Conservation (phyloP, 1,139 yeast species). For the Pichia sp. region DNA sequence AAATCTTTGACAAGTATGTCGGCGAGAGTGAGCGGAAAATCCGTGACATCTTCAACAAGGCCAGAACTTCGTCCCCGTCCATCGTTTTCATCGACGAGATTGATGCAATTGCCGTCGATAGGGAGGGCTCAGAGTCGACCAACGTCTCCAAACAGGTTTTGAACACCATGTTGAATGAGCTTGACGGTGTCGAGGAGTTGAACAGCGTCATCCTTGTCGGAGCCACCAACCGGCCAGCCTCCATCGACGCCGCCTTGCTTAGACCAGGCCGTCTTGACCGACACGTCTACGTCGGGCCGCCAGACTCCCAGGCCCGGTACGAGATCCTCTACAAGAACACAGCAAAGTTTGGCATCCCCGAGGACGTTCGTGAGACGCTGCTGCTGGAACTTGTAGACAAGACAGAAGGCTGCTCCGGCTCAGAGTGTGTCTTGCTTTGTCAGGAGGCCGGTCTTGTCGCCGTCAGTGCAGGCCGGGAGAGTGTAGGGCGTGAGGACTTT, state of each 20-base stretch:
- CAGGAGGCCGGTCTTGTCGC: slow-evolving; percentile 94
- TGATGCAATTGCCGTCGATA: slow-evolving; percentile 79
- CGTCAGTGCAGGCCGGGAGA: slow-evolving; percentile 37
- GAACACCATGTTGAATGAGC: slow-evolving; percentile 84
- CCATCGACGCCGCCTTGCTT: slow-evolving; percentile 83
- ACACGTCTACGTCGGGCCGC: slow-evolving; percentile 88
- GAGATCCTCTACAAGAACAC: slow-evolving; percentile 73
- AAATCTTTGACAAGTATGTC: slow-evolving; percentile 86
- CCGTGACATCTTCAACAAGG: slow-evolving; percentile 84
- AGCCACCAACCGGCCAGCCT: slow-evolving; percentile 92
- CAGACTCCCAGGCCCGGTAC: slow-evolving; percentile 71
- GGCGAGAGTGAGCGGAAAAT: slow-evolving; percentile 92
- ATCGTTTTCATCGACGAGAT: slow-evolving; percentile 93
- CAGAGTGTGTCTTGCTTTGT: slow-evolving; percentile 85
- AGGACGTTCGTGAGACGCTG: slow-evolving; percentile 36
- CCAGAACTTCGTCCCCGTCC: slow-evolving; percentile 89
- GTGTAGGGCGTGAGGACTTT: slow-evolving; percentile 63
- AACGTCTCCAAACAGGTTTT: slow-evolving; percentile 81
- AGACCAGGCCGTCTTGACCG: slow-evolving; percentile 94
- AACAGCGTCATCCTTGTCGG: slow-evolving; percentile 92
- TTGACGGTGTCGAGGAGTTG: slow-evolving; percentile 93
- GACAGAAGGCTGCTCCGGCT: slow-evolving; percentile 94
- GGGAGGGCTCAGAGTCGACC: slow-evolving; percentile 56
- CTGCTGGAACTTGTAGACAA: slow-evolving; percentile 51
- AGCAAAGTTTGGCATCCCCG: slow-evolving; percentile 47